Evolutionary conservation across 169 alveolate species (phyloP).

Genomic region (Cytauxzoon felis): DNA sequence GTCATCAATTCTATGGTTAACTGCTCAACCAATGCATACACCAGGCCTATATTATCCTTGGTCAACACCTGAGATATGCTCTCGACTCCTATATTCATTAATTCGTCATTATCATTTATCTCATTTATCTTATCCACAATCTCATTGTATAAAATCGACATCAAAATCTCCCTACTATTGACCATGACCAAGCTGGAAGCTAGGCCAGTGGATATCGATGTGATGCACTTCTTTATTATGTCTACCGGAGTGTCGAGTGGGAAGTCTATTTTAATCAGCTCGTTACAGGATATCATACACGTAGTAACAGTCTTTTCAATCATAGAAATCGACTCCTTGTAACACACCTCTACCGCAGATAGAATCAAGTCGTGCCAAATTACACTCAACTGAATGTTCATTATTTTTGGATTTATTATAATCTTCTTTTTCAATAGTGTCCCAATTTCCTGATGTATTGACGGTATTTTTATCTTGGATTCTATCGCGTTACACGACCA

Average conservation of each 20-base stretch:
- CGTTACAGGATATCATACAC: conserved; percentile 34
- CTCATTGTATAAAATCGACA: conserved; percentile 4
- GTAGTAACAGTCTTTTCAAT: conserved; percentile 45
- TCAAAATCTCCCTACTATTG: conserved; percentile 4
- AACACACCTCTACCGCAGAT: conserved; percentile 49
- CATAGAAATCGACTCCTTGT: conserved; percentile 33
- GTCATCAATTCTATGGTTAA: conserved; percentile 69
- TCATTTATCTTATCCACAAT: background rate
- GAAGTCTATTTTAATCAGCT: conserved; percentile 35
- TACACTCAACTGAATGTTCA: conserved; percentile 11
- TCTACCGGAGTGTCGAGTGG: conserved; percentile 29
- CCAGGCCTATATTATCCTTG: conserved; percentile 71
- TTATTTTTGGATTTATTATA: conserved; percentile 40
- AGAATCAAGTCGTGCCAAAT: conserved; percentile 43
- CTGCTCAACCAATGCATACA: conserved; percentile 73
- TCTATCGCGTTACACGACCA: conserved; percentile 19
- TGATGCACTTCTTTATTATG: conserved; percentile 24
- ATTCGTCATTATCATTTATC: background rate
- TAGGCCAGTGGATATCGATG: conserved; percentile 61
- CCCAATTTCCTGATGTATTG: conserved; percentile 45
- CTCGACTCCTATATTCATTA: conserved; percentile 36
- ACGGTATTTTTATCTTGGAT: conserved; percentile 38
- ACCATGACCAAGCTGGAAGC: conserved; percentile 56
- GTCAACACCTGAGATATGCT: conserved; percentile 57
- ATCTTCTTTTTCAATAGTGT: conserved; percentile 44